A percentile compares a stretch with the other conserved stretches of the same genome.
Evolutionary conservation across 129 eudicot species (phyloP).

Genomic region (Lonicera japonica): DNA sequence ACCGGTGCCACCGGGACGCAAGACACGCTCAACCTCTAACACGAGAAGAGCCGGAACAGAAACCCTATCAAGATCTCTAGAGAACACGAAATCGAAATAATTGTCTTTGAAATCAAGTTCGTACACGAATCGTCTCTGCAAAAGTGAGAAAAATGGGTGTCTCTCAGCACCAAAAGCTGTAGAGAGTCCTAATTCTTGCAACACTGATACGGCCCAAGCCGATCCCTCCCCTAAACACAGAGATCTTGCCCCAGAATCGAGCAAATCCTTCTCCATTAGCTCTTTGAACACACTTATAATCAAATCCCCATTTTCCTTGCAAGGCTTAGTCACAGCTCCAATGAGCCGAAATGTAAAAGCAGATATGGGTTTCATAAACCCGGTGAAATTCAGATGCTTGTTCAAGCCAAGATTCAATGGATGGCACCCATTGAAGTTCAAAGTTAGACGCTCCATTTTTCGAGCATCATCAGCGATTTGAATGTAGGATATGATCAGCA

Average conservation of each 20-base stretch:
- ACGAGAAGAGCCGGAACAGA: constrained; percentile 82
- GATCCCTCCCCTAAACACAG: constrained; percentile 74
- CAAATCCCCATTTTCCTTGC: constrained; percentile 42
- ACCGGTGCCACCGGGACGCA: constrained; percentile 81
- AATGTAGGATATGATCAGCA: constrained; percentile 40
- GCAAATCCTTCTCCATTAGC: constrained; percentile 56
- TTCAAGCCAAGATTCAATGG: constrained; percentile 32
- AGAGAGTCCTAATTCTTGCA: constrained; percentile 50
- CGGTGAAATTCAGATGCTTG: constrained; percentile 12
- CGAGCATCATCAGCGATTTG: constrained; percentile 45
- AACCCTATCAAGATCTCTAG: constrained; percentile 51
- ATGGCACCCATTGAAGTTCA: constrained; percentile 42
- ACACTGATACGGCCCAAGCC: constrained; percentile 33
- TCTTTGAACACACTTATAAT: constrained; percentile 50
- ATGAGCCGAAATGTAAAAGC: constrained; percentile 15
- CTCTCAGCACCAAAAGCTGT: constrained; percentile 41
- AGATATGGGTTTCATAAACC: constrained; percentile 27
- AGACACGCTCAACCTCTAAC: constrained; percentile 73
- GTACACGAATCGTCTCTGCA: constrained; percentile 44
- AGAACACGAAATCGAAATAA: constrained; percentile 65
- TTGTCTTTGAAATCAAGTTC: constrained; percentile 54
- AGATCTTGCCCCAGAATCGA: constrained; percentile 41
- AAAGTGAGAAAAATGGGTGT: constrained; percentile 54
- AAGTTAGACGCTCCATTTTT: constrained; percentile 31
- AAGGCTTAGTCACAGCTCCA: constrained; percentile 7